Evolutionary conservation across 345 rosid genomes (phyloP).

Genomic region (Eutrema japonicum): DNA sequence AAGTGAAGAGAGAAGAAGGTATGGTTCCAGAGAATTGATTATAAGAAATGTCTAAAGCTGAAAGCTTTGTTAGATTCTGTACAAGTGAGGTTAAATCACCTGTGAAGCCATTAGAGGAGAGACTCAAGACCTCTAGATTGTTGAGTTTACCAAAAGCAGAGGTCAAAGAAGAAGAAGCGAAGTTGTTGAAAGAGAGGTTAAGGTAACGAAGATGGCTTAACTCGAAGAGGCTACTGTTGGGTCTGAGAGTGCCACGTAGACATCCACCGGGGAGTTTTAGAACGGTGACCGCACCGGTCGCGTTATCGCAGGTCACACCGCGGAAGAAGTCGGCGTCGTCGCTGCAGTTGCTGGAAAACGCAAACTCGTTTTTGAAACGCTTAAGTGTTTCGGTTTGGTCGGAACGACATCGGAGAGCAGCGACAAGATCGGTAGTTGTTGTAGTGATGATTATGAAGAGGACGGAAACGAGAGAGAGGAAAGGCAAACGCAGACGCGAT

Average conservation of each 20-base stretch:
- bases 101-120: too few species aligned
- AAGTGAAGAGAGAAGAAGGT: too few species aligned
- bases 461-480: conserved; percentile 10
- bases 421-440: conserved; percentile 10
- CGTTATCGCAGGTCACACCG: conserved; percentile 38
- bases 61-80: too few species aligned
- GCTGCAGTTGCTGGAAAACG: conserved; percentile 25
- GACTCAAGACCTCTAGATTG: conserved; percentile 5
- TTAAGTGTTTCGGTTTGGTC: conserved; percentile 28
- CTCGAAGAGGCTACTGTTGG: conserved; percentile 39
- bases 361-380: conserved; percentile 37
- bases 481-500: conserved; percentile 25
- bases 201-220: conserved; percentile 23
- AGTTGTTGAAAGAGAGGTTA: conserved; percentile 33
- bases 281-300: conserved; percentile 25
- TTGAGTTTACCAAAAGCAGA: conserved; percentile 34
- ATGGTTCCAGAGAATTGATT: too few species aligned
- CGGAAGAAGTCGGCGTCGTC: conserved; percentile 14
- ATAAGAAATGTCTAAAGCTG: too few species aligned
- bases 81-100: too few species aligned
- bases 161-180: conserved; percentile 27
- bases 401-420: conserved; percentile 32
- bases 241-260: conserved; percentile 26
- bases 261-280: conserved; percentile 25
- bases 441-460: conserved; percentile 2